Evolutionary conservation across 1,139 yeast genomes (phyloP).

Genomic region (Eremothecium gossypii): DNA sequence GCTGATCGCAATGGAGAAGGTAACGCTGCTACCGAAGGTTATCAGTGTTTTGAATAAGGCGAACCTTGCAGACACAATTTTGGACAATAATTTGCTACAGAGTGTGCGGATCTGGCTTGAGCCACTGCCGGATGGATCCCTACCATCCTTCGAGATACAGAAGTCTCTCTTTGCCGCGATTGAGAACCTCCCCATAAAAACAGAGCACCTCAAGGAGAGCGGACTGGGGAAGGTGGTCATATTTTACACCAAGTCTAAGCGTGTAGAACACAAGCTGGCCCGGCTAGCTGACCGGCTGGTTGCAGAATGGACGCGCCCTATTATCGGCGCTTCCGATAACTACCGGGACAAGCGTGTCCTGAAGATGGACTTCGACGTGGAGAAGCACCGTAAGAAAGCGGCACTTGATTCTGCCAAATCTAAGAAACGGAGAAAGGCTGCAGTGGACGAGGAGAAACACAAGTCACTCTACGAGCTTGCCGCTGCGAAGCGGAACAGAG

Average conservation of each 20-base stretch:
- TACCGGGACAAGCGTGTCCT: slow-evolving; percentile 80
- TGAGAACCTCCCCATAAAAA: slow-evolving; percentile 77
- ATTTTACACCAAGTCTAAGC: slow-evolving; percentile 85
- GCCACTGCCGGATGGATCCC: slow-evolving; percentile 94
- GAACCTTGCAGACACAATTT: slow-evolving; percentile 79
- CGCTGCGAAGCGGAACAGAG: slow-evolving; percentile 88
- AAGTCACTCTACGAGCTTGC: slow-evolving; percentile 71
- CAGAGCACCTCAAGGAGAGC: slow-evolving; percentile 88
- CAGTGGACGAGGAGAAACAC: slow-evolving; percentile 33
- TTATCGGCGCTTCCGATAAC: slow-evolving; percentile 90
- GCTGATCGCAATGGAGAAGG: slow-evolving; percentile 73
- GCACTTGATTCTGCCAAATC: slow-evolving; percentile 26
- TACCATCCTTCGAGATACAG: slow-evolving; percentile 95
- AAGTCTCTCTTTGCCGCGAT: slow-evolving; percentile 72
- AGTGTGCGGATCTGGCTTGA: slow-evolving; percentile 96
- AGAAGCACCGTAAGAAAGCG: slow-evolving; percentile 39
- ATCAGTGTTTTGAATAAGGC: slow-evolving; percentile 68
- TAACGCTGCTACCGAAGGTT: slow-evolving; percentile 74
- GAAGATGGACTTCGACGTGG: slow-evolving; percentile 61
- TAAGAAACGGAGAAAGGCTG: slow-evolving; percentile 22
- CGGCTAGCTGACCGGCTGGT: slow-evolving; percentile 83
- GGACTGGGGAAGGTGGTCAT: slow-evolving; percentile 91
- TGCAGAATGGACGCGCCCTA: slow-evolving; percentile 98
- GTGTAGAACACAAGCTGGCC: slow-evolving; percentile 80
- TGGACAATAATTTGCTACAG: slow-evolving; percentile 88